These are phyloP conservation scores for Rhynchosporium agropyri DNA, from an alignment of 2,329 filamentous ascomycete genomes.

Conservation along the genomic window DNA sequence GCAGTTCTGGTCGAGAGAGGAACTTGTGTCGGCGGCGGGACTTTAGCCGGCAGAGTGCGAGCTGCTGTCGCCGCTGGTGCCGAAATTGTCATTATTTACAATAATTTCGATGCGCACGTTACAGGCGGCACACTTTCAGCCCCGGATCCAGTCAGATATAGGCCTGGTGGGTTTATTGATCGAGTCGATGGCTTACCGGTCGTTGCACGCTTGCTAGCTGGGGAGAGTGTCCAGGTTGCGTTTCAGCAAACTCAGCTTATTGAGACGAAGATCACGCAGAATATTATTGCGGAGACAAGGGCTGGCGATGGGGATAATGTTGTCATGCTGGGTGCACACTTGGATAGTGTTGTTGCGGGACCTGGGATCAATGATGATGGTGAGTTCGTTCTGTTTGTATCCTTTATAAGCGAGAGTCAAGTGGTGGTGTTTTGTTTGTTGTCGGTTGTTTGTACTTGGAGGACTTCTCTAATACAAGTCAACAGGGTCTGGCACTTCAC, in stretches of 20 bases:
- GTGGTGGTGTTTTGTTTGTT: neutral
- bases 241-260: slow-evolving; percentile 27
- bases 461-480: neutral
- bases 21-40: slow-evolving; percentile 54
- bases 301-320: slow-evolving; percentile 60
- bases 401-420: neutral
- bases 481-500: slow-evolving; percentile 53
- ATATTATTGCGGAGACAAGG: slow-evolving; percentile 54
- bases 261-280: slow-evolving; percentile 25
- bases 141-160: slow-evolving; percentile 24
- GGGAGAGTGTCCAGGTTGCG: slow-evolving; percentile 20
- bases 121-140: slow-evolving; percentile 27
- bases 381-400: neutral
- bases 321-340: slow-evolving; percentile 60
- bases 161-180: slow-evolving; percentile 27
- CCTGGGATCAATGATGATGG: slow-evolving; percentile 71
- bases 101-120: slow-evolving; percentile 24
- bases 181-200: slow-evolving; percentile 25
- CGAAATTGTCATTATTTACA: slow-evolving; percentile 51
- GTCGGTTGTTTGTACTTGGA: neutral
- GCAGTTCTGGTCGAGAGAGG: slow-evolving; percentile 58
- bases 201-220: slow-evolving; percentile 19
- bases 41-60: slow-evolving; percentile 50
- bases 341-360: slow-evolving; percentile 61
- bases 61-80: slow-evolving; percentile 58